These are phyloP conservation scores for Metarhizium guizhouense DNA, from an alignment of 2,329 filamentous ascomycete genomes.

Conservation along the genomic window DNA sequence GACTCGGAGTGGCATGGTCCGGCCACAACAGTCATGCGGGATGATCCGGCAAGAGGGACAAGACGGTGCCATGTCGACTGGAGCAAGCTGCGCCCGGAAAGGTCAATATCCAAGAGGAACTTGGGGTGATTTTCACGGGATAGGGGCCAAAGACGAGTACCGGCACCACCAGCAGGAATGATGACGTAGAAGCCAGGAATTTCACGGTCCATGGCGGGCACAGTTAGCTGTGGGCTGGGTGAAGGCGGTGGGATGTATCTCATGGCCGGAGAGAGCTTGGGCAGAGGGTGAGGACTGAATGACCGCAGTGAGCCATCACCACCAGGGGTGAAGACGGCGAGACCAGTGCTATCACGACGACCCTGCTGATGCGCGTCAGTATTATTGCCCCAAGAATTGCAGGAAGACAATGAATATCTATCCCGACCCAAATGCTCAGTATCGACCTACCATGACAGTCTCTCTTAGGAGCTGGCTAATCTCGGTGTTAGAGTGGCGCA, in stretches of 20 bases:
- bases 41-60: constrained; percentile 15
- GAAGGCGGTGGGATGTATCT: constrained; percentile 8
- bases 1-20: constrained; percentile 16
- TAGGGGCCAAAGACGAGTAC: constrained; percentile 18
- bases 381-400: background rate
- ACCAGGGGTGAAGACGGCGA: constrained; percentile 3
- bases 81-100: constrained; percentile 16
- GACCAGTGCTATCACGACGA: constrained; percentile 5
- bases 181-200: constrained; percentile 18
- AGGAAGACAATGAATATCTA: background rate
- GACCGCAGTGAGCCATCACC: constrained; percentile 6
- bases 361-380: constrained; percentile 1
- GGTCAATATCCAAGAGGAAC: constrained; percentile 17
- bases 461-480: constrained; percentile 15
- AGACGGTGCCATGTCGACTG: constrained; percentile 18
- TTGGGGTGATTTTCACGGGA: constrained; percentile 19
- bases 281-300: constrained; percentile 7
- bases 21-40: constrained; percentile 17
- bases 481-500: constrained; percentile 14
- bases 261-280: constrained; percentile 8
- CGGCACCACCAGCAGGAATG: constrained; percentile 18
- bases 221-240: constrained; percentile 7
- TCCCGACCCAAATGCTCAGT: background rate
- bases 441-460: constrained; percentile 10
- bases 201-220: constrained; percentile 12